phyloP scores from a whole-genome alignment of 2,329 filamentous ascomycete species.

The Peltaster fructicola region DNA sequence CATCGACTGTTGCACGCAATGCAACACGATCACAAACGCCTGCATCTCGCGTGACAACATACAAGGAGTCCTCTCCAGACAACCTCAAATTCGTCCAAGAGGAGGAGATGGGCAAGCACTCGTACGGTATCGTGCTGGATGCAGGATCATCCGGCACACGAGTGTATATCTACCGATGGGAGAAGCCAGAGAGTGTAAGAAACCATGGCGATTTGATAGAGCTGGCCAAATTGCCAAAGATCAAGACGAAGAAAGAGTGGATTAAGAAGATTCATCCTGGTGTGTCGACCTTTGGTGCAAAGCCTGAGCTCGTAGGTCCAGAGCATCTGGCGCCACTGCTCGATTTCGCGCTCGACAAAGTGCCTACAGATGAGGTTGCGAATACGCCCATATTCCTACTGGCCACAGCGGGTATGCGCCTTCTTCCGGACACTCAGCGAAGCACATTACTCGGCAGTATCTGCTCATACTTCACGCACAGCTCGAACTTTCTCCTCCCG shows the following conservation, averaged over 20 bases:
- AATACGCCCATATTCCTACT: conserved; percentile 89
- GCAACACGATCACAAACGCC: too few species aligned
- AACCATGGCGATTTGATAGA: conserved; percentile 42
- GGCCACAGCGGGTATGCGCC: conserved; percentile 85
- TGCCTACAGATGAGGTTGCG: conserved; percentile 57
- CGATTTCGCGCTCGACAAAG: conserved; percentile 60
- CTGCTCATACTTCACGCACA: conserved; percentile 61
- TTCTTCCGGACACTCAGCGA: conserved; percentile 59
- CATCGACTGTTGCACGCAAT: too few species aligned
- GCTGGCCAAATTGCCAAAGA: conserved; percentile 52
- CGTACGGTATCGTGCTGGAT: conserved; percentile 90
- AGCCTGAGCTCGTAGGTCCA: conserved; percentile 56
- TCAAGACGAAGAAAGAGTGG: conserved; percentile 73
- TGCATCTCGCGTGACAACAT: too few species aligned
- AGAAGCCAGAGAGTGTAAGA: conserved; percentile 52
- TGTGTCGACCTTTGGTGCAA: conserved; percentile 74
- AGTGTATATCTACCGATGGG: conserved; percentile 87
- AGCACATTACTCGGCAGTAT: conserved; percentile 56
- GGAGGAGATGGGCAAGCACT: conserved; percentile 16
- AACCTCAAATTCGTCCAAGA: background rate
- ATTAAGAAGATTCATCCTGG: conserved; percentile 87
- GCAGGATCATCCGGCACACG: conserved; percentile 94
- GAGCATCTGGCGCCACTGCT: conserved; percentile 68
- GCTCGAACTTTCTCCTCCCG: conserved; percentile 70
- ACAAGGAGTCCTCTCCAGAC: too few species aligned